These are phyloP conservation scores for Epichloe typhina DNA, from an alignment of 2,329 filamentous ascomycete species.

Conservation along the genomic window DNA sequence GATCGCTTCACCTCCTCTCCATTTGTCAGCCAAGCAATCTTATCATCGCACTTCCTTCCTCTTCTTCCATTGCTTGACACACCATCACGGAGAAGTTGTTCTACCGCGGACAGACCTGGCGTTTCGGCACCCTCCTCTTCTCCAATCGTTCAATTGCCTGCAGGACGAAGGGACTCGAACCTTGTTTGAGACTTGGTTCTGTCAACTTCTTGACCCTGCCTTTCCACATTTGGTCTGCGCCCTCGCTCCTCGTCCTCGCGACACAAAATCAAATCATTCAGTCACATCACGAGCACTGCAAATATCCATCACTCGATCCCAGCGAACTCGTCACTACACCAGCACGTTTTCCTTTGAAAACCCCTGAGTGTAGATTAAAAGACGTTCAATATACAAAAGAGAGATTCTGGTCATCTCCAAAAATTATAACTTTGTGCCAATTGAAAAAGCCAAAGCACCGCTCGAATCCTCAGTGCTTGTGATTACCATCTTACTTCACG, in stretches of 20 bases:
- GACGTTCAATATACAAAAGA: slow-evolving; percentile 16
- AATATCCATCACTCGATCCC: slow-evolving; percentile 26
- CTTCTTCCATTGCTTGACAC: slow-evolving; percentile 10
- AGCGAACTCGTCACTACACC: slow-evolving; percentile 49
- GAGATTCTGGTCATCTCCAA: slow-evolving; percentile 15
- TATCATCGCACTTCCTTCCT: slow-evolving; percentile 20
- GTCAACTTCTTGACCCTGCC: slow-evolving; percentile 17
- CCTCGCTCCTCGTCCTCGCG: slow-evolving; percentile 19
- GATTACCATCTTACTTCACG: slow-evolving; percentile 13
- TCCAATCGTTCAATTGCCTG: slow-evolving; percentile 13
- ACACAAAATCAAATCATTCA: slow-evolving; percentile 14
- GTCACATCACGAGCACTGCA: slow-evolving; percentile 27
- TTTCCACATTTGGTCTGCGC: slow-evolving; percentile 20
- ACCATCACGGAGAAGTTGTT: slow-evolving; percentile 7
- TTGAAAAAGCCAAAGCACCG: slow-evolving; percentile 2
- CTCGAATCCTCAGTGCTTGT: slow-evolving; percentile 5
- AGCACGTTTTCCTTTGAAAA: slow-evolving; percentile 88
- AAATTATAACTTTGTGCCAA: background rate
- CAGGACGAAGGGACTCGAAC: slow-evolving; percentile 1
- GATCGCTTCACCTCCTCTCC: slow-evolving; percentile 24
- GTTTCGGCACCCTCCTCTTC: slow-evolving; percentile 2
- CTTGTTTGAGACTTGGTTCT: slow-evolving; percentile 9
- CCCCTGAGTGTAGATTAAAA: slow-evolving; percentile 58
- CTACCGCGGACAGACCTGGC: slow-evolving; percentile 6
- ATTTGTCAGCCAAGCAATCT: slow-evolving; percentile 16